These are phyloP conservation scores for Teratosphaeria gauchensis DNA, from an alignment of 2,329 filamentous ascomycete genomes.

Conservation along the genomic window DNA sequence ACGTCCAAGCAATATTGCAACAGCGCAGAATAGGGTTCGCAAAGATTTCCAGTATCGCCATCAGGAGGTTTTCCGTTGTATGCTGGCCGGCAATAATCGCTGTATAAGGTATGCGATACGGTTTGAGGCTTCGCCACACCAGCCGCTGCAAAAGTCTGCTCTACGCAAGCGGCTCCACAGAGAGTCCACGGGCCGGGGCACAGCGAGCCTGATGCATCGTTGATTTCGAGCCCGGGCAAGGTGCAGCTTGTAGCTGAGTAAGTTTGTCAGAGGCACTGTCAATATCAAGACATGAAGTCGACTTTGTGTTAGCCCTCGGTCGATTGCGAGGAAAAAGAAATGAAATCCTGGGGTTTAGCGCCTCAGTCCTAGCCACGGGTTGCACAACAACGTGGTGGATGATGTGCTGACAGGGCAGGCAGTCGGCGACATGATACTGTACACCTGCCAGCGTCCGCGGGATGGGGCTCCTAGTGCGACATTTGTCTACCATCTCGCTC, in stretches of 20 bases:
- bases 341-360: background rate
- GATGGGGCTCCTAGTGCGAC: background rate
- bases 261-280: background rate
- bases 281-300: background rate
- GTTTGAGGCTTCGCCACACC: background rate
- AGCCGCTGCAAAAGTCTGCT: background rate
- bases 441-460: background rate
- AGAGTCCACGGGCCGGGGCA: background rate
- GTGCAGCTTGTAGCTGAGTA: background rate
- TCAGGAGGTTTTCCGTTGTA: too few species aligned
- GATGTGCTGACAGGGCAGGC: background rate
- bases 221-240: background rate
- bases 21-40: too few species aligned
- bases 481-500: background rate
- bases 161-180: background rate
- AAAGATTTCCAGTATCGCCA: background rate
- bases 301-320: background rate
- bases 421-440: background rate
- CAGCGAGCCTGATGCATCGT: background rate
- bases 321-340: background rate
- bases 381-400: background rate
- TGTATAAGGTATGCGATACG: background rate
- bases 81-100: background rate
- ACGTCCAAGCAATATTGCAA: background rate
- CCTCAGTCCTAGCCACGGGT: background rate